Base-by-base conservation (phyloP, 495 filamentous ascomycete genomes). In the Aspergillus campestris region DNA sequence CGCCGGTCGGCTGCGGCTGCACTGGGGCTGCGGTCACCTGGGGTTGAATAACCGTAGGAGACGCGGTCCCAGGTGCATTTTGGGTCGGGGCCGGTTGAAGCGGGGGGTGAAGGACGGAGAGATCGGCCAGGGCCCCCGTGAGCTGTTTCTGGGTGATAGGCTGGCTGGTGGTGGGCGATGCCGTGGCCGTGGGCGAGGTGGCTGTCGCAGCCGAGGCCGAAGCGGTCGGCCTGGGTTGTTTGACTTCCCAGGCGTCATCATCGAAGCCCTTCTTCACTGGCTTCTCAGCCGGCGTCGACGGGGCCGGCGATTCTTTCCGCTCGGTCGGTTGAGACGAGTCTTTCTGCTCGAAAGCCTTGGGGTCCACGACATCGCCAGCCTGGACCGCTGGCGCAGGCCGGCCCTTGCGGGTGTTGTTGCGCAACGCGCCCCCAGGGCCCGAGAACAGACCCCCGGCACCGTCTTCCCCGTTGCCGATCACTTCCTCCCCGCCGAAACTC, bases 221-320 rank as follows among this genome's bases (percentile, higher is more conserved):
- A 40, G 62, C 49, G 3, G 69, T 59, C 50, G 81, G 77, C 61
- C 81, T 87, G n/a, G 86, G 74, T n/a, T 89, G 87, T 69, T 96
- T 96, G 7, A 92, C 82, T 57, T 90, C 87, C 92, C 92, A 99
- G 27, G 94, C 94, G 71, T 96, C 87, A 56, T 98, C 94, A 34
- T 99, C 92, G 50, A 99, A 97, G 14, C 89, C 89, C 40, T 71
- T 65, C 13, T 63, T 40, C 29, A 64, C 61, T 13, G 81, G 73
- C 45, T 71, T 71, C 37, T 72, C 65, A 3, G 72, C 50, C 2
- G 66, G 60, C 9, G 65, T 50, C 31, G 74, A 57, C 31, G 69
- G 56, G 24, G 73, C 60, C 31, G 72, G 69, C 32, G 67, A 67
- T 11, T 67, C 68, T 33, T 69, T 70, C 39, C 67, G 70, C 55